Conservation (phyloP, 208 protist genomes). For the Crithidia fasciculata region DNA sequence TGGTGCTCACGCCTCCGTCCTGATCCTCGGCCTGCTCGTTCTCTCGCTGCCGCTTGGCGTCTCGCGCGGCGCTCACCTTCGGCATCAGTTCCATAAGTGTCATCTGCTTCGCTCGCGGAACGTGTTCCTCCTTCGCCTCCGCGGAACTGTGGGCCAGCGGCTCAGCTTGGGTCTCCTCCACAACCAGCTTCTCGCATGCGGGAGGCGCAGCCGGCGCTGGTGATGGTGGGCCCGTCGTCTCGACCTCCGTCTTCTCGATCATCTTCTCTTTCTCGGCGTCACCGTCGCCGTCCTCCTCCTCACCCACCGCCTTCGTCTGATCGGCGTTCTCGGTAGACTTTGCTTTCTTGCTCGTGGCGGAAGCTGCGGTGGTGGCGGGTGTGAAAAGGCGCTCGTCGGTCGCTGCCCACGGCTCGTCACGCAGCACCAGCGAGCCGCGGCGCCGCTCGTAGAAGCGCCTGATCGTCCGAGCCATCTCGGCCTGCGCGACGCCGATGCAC, state of each 20-base stretch:
- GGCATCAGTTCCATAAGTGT: slow-evolving; percentile 27
- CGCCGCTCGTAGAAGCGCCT: slow-evolving; percentile 79
- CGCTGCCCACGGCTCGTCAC: slow-evolving; percentile 59
- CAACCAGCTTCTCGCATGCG: background rate
- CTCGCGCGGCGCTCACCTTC: background rate
- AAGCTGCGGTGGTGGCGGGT: background rate
- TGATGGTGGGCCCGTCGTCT: background rate
- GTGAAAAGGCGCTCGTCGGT: slow-evolving; percentile 80
- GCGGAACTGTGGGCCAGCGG: background rate
- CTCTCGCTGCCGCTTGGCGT: slow-evolving; percentile 28
- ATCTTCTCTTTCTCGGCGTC: slow-evolving; percentile 16
- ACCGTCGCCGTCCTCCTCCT: slow-evolving; percentile 7
- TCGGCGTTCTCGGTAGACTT: background rate
- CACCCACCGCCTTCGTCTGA: background rate
- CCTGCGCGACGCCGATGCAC: slow-evolving; percentile 67
- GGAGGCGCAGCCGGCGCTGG: background rate
- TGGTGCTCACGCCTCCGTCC: slow-evolving; percentile 19
- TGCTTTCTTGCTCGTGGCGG: slow-evolving; percentile 17
- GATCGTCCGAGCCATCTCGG: slow-evolving; percentile 71
- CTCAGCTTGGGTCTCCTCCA: slow-evolving; percentile 1
- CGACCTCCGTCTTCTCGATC: slow-evolving; percentile 8
- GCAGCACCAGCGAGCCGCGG: slow-evolving; percentile 60
- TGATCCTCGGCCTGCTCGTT: slow-evolving; percentile 21
- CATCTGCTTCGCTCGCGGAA: slow-evolving; percentile 19
- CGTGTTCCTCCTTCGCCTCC: slow-evolving; percentile 28